Evolutionary conservation across 2,329 filamentous ascomycete species (phyloP).

Genomic region (Gliomastix tumulicola): DNA sequence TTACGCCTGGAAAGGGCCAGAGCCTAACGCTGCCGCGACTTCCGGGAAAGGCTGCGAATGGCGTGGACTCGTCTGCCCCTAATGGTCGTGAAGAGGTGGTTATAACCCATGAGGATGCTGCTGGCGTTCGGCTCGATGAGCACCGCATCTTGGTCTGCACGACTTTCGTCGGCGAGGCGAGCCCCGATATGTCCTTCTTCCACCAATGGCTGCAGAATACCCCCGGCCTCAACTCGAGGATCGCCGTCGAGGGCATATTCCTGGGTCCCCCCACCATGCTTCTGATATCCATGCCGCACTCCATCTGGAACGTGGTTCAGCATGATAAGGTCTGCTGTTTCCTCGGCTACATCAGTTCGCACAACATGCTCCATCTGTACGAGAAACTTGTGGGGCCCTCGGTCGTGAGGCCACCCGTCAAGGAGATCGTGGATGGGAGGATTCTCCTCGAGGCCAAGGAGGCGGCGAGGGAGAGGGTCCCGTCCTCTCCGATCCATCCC

Average conservation of each 20-base stretch:
- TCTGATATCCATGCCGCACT: constrained; percentile 58
- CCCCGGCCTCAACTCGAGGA: constrained; percentile 47
- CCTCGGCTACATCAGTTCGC: constrained; percentile 57
- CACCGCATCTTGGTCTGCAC: constrained; percentile 59
- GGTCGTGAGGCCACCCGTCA: constrained; percentile 35
- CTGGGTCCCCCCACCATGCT: constrained; percentile 60
- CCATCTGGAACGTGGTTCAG: constrained; percentile 57
- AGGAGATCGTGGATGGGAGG: constrained; percentile 49
- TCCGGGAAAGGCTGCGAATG: too few species aligned
- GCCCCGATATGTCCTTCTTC: constrained; percentile 59
- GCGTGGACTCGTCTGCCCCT: too few species aligned
- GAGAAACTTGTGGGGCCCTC: constrained; percentile 45
- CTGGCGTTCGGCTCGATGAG: constrained; percentile 55
- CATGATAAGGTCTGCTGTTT: constrained; percentile 62
- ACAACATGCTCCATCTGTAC: constrained; percentile 61
- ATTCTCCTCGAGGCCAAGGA: constrained; percentile 49
- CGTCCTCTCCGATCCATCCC: constrained; percentile 19
- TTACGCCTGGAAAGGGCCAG: constrained; percentile 47
- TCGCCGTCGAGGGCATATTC: constrained; percentile 62
- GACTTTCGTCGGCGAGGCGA: constrained; percentile 59
- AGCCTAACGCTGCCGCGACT: constrained; percentile 43
- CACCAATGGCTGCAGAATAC: constrained; percentile 59
- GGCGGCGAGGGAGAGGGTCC: too few species aligned
- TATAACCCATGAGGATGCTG: constrained; percentile 39
- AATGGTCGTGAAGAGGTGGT: constrained; percentile 25